phyloP scores from a whole-genome alignment of 805 yeast genomes.

The Torulaspora gathmanii region DNA sequence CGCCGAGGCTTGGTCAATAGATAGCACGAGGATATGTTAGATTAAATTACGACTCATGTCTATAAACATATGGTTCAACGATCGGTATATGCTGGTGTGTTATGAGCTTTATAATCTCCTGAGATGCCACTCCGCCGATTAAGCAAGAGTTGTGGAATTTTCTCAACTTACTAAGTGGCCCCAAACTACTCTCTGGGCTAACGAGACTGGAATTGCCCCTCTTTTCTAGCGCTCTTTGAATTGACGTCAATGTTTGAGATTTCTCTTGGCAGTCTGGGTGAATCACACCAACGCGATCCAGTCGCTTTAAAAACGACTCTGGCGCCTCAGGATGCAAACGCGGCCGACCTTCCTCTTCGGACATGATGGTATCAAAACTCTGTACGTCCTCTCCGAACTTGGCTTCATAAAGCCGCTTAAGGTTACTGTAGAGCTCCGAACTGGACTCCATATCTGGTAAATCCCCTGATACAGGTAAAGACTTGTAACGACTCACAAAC shows the following conservation, averaged over 20 bases:
- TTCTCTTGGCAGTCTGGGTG: not conserved
- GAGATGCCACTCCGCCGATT: slow-evolving; percentile 81
- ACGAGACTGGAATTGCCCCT: no score
- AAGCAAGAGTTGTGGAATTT: slow-evolving; percentile 7
- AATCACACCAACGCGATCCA: not conserved
- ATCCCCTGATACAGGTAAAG: slow-evolving; percentile 6
- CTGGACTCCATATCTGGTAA: slow-evolving; percentile 61
- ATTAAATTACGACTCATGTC: not conserved
- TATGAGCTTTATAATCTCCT: slow-evolving; percentile 70
- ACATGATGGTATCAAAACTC: not conserved
- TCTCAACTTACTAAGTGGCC: not conserved
- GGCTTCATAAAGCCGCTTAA: slow-evolving; percentile 54
- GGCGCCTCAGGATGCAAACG: not conserved
- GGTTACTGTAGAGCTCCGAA: slow-evolving; percentile 52
- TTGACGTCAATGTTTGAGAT: not conserved
- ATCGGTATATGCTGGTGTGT: slow-evolving; percentile 80
- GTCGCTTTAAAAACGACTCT: not conserved
- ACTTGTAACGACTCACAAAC: not conserved
- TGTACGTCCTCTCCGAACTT: slow-evolving; percentile 32
- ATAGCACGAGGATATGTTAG: not conserved
- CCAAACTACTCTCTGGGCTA: no score
- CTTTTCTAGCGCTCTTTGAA: not conserved
- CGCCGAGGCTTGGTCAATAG: not conserved
- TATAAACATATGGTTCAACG: slow-evolving; percentile 41
- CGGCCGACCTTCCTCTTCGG: not conserved